A percentile compares a stretch with the other conserved stretches of the same genome.
Conservation (phyloP, 2,329 filamentous ascomycete species). For the Aspergillus tubingensis region DNA sequence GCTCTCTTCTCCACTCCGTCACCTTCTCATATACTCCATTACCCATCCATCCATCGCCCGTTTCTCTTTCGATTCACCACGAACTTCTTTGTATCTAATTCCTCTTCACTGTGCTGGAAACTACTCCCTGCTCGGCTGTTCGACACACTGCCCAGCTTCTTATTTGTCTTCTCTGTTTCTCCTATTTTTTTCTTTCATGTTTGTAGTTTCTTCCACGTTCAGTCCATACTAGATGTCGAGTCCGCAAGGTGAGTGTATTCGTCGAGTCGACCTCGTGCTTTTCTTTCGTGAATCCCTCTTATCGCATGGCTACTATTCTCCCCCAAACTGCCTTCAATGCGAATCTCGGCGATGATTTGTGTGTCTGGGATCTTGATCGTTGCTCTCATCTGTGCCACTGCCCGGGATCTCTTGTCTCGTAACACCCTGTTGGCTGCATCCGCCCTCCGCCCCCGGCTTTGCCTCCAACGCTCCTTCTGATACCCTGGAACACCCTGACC, state of each 20-base stretch:
- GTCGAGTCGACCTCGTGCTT: not conserved
- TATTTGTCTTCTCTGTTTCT: constrained; percentile 11
- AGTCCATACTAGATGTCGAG: constrained; percentile 22
- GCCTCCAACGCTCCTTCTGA: constrained; percentile 28
- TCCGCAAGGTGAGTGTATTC: constrained; percentile 14
- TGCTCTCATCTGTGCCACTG: not conserved
- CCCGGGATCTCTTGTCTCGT: constrained; percentile 17
- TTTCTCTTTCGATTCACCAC: constrained; percentile 2
- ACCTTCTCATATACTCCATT: constrained; percentile 17
- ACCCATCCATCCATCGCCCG: constrained; percentile 6
- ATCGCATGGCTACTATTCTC: not conserved
- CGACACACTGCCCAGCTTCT: not conserved
- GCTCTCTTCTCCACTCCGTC: not conserved
- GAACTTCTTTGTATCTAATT: constrained; percentile 12
- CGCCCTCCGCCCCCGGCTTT: constrained; percentile 22
- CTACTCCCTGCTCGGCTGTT: not conserved
- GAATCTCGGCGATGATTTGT: not conserved
- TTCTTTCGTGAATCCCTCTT: not conserved
- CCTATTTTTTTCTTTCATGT: not conserved
- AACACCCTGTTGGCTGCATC: constrained; percentile 22
- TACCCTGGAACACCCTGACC: constrained; percentile 3
- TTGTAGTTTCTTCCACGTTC: not conserved
- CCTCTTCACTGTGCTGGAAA: not conserved
- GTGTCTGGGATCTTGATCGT: not conserved
- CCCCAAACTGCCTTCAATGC: not conserved